Base-by-base conservation (phyloP, 2,329 filamentous ascomycete genomes). In the Diaporthe eres region DNA sequence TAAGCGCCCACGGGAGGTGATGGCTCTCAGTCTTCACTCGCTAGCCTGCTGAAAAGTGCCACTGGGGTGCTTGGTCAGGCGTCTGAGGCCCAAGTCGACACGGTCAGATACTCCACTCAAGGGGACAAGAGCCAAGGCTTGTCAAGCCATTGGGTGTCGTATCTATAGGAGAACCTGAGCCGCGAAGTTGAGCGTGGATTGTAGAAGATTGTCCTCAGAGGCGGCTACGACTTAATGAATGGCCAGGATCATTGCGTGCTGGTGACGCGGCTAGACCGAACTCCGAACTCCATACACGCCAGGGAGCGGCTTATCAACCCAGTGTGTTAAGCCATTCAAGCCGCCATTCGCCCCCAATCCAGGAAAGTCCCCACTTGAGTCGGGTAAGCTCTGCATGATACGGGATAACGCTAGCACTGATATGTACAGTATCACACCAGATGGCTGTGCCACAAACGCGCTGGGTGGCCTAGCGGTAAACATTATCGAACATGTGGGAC, bases 331-430 rank as follows among this genome's bases (percentile, higher is more conserved):
- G 28, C 28, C 19, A 49, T 15, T 13, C 12, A 8, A 19, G 22
- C 4, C 3, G 15, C 63, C 28, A 22, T 49, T 15, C 31, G 31
- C 44, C 44, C 22, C 63, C 39, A 31, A 25, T 39, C 31, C n/a
- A 37, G 63, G 31, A 17, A 19, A 17, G 10, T 37, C 44, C 31
- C 65, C 31, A 53, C 31, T 31, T 68, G 13, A 15, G 47, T 53
- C 65, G 65, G 65, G 47, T 68, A 53, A 68, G 49, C 65, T 39
- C 4, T 68, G 65, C 65, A 67, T 47, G 5, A n/a, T n/a, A 10
- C 17, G 17, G 49, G 12, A 55, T 19, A 47, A 4, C 28, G 34
- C 63, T 68, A 68, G 47, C 28, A n/a, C n/a, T 37, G 28, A 13
- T 51, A 31, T 31, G 31, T 31, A 37, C 44, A 19, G 53, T 31